Conservation (phyloP, 2,329 filamentous ascomycete genomes). For the Colletotrichum nymphaeae region DNA sequence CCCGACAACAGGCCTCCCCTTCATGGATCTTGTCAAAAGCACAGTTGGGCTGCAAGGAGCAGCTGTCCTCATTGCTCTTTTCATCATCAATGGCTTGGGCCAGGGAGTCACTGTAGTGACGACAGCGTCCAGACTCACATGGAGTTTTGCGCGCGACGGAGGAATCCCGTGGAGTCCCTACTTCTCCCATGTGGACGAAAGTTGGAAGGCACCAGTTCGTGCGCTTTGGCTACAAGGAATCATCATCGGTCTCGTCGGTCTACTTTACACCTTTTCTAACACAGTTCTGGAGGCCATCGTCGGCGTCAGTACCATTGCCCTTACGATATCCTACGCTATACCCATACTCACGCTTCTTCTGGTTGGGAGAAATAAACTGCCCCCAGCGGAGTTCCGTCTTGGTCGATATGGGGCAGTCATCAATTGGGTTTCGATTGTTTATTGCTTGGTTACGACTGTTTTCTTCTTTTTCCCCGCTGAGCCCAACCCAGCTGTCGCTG, state of each 20-base stretch:
- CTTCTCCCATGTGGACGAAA: background rate
- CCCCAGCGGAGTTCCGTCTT: background rate
- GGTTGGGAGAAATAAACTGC: background rate
- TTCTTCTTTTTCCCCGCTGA: background rate
- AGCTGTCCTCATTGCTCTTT: background rate
- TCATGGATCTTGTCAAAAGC: background rate
- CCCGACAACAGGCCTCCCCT: background rate
- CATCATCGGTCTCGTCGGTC: too few relatives aligned
- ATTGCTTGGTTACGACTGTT: background rate
- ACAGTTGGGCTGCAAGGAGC: background rate
- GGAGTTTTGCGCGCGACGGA: background rate
- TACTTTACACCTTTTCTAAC: slow-evolving; percentile 51
- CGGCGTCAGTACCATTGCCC: slow-evolving; percentile 66
- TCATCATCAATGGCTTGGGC: background rate
- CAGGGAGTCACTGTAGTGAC: background rate
- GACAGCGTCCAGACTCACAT: background rate
- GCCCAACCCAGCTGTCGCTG: background rate
- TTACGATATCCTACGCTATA: slow-evolving; percentile 61
- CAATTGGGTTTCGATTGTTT: background rate
- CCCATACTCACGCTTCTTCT: slow-evolving; percentile 33
- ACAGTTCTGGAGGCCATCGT: slow-evolving; percentile 65
- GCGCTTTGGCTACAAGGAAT: background rate
- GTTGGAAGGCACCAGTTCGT: slow-evolving; percentile 28
- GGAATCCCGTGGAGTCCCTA: background rate
- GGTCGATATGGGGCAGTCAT: background rate